Evolutionary conservation across 352 stramenopile species (phyloP), one percentile per base, ranked within the genome.

Genomic region (Pythium rishiriense): DNA sequence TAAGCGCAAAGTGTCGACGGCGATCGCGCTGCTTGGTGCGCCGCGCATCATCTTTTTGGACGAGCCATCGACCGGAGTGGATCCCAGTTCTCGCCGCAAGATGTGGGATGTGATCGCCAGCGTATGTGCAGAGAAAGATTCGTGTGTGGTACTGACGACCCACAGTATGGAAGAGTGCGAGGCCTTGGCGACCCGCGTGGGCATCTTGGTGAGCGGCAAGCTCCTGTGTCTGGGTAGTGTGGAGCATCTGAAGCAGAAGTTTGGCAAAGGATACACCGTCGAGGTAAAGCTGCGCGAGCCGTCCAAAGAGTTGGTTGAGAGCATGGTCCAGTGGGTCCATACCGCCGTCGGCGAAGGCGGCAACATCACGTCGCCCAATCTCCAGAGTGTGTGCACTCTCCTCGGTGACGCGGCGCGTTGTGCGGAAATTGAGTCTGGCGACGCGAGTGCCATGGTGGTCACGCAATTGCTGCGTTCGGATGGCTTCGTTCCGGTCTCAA

Each of bases 111-210:
- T 97, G 21, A 96, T 98, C 28, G 85, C 83, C 17, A 73, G 83
- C 21, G 86, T 95, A 48, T 88, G 84, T 31, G 90, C 80, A 0
- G 65, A 74, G 51, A 84, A 92, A 39, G 70, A 86, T 49, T 85
- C 84, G 22, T 90, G 83, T 22, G 91, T 98, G 56, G 78, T 98
- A 25, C 78, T 98, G 41, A 98, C 96, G 10, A 98, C 94, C 3
- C 96, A 99, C 74, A 97, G 88, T 53, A 98, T 99, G 96, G 84
- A 98, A 55, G 96, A 99, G 66, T 96, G 83, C n/a, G 96, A 98
- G 58, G 88, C 87, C 10, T 72, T 98, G 5, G 98, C 93, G 63
- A 89, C 92, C 17, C 85, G 93, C 26, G 94, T 99, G 54, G 94
- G 86, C 19, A 98, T 99, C 65, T 97, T 99, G 80, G 85, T 90